These are phyloP conservation scores for Septoria linicola DNA, from an alignment of 2,329 filamentous ascomycete species.

Conservation along the genomic window DNA sequence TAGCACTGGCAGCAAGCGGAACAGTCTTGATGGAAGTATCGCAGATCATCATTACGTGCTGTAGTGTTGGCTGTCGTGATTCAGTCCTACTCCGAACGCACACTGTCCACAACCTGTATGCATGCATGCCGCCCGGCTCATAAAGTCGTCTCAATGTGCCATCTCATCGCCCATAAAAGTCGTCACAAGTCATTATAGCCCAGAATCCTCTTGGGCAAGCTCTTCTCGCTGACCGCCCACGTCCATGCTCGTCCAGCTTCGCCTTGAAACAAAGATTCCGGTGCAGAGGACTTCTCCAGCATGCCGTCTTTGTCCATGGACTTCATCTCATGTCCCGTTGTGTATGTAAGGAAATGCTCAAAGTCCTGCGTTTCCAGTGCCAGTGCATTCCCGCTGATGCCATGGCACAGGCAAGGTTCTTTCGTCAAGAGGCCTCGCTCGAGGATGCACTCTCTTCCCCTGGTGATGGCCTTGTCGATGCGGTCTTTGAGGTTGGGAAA, in stretches of 20 bases:
- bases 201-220: constrained; percentile 48
- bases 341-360: constrained; percentile 60
- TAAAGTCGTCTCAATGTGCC: constrained; percentile 1
- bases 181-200: constrained; percentile 52
- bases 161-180: not conserved
- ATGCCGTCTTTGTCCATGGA: constrained; percentile 54
- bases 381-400: constrained; percentile 64
- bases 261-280: constrained; percentile 51
- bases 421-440: constrained; percentile 61
- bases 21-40: too few species aligned
- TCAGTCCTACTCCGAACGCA: too few species aligned
- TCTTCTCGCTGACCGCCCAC: constrained; percentile 47
- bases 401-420: constrained; percentile 64
- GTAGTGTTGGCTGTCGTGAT: too few species aligned
- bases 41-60: too few species aligned
- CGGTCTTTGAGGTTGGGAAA: constrained; percentile 56
- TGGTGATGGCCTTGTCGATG: constrained; percentile 55
- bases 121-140: too few species aligned
- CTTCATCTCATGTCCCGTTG: constrained; percentile 57
- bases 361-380: constrained; percentile 51
- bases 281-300: constrained; percentile 52
- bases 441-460: constrained; percentile 55
- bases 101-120: too few species aligned
- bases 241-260: constrained; percentile 45
- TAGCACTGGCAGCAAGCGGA: too few species aligned